Base-by-base conservation (phyloP, 1,284 basidiomycete species). In the Cystobasidium pallidum region DNA sequence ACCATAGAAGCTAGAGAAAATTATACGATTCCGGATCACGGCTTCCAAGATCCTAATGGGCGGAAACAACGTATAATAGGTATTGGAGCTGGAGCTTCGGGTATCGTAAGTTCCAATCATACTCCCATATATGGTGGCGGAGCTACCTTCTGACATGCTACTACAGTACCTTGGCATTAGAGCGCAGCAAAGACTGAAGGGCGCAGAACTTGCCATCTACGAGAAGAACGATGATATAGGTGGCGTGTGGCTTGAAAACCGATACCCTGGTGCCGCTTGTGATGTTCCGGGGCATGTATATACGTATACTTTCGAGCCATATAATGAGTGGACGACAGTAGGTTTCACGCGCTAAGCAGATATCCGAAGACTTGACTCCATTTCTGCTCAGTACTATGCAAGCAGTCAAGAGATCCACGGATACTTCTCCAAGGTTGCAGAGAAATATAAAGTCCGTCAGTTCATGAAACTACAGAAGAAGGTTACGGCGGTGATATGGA, bases 201-300 rank as follows among this genome's bases (percentile, higher is more conserved):
- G 87, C 70, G 75, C 87, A 7, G 81, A 86, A 26, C 76, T 88
- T 8, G 84, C 83, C 0, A 84, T 88, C n/a, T 88, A 87, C 75
- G 87, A 88, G 62, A 85, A 86, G 74, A 84, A 85, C 71, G 81
- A 82, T 3, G 86, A 84, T 0, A 80, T 88, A 21, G 87, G 87
- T 17, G 87, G 87, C 2, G 85, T 86, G 0, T 88, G 87, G 87
- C 82, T 78, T 32, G 76, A 59, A 2, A 68, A 15, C 43, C 28
- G 36, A 32, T 51, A 41, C n/a, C 61, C 70, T 13, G 52, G 66
- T 55, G 66, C 66, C 26, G 66, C 66, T n/a, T 67, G 66, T 39
- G 66, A 67, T 47, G 66, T 67, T n/a, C 66, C 66, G 3, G 66
- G 66, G 24, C 66, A 67, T 28, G 55, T 67, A 6, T 67, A 67